Evolutionary conservation across 148 eudicot genomes (phyloP), one percentile per base, ranked within the genome.

Genomic region (Persicaria maculosa): DNA sequence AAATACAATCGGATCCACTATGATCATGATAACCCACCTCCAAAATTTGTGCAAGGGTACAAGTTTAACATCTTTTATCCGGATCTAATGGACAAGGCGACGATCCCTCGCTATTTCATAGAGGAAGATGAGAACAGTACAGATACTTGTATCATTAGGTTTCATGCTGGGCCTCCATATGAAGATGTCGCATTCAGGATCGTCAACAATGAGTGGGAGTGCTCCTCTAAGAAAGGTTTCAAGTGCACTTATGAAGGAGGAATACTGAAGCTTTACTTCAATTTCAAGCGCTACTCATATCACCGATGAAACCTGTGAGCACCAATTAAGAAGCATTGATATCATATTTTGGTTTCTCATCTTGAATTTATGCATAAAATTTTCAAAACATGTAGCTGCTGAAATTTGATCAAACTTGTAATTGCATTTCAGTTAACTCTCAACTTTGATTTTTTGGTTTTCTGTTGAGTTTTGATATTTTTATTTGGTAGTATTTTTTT

Each of bases 21-120:
- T 74, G 97, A 93, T 76, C 94, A 91, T 9, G 98, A 93, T 79
- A 91, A 89, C 53, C 97, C 95, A 15, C 97, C 98, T 57, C 97
- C 98, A 48, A 93, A 93, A 82, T 83, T 85, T 17, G 97, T 93
- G 16, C 98, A 91, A 76, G 98, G 98, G n/a, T 93, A 93, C 84
- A 93, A 93, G 79, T 89, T 93, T 79, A 91, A 93, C 50, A 88
- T 93, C n/a, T 91, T 93, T 83, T 93, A 91, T 75, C 98, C 98
- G 0, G 93, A 93, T 81, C 90, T 93, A 19, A 95, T 93, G 53
- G 98, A 93, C 79, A 91, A 91, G 77, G 76, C 62, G 14, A 89
- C 81, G 81, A 91, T 90, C 47, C 98, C 98, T 3, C 77, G 76
- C 1, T 89, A 84, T 74, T 72, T 79, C 69, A 91, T 88, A 40